Conservation (phyloP, 2,329 filamentous ascomycete genomes). For the Colletotrichum plurivorum region DNA sequence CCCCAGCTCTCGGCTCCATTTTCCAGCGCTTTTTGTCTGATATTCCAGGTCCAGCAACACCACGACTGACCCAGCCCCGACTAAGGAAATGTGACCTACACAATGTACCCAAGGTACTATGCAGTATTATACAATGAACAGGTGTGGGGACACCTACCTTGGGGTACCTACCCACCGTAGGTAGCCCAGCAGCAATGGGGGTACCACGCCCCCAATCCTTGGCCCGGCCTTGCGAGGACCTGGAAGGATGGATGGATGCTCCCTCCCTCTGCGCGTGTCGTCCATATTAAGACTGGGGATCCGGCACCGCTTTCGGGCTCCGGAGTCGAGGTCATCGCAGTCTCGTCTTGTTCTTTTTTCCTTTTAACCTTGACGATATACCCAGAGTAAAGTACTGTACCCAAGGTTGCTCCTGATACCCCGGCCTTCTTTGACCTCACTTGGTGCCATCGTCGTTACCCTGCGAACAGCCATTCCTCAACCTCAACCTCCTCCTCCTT, state of each 20-base stretch:
- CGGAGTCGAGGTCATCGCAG: slow-evolving; percentile 27
- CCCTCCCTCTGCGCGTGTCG: slow-evolving; percentile 12
- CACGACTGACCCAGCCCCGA: slow-evolving; percentile 12
- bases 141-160: background rate
- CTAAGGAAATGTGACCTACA: slow-evolving; percentile 14
- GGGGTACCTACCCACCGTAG: slow-evolving; percentile 8
- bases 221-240: slow-evolving; percentile 13
- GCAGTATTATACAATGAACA: too few relatives aligned
- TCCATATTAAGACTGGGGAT: slow-evolving; percentile 39
- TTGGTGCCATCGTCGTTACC: slow-evolving; percentile 26
- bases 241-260: slow-evolving; percentile 4
- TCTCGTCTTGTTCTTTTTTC: slow-evolving; percentile 13
- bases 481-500: slow-evolving; percentile 28
- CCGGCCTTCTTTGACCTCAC: slow-evolving; percentile 12
- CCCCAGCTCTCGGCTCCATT: slow-evolving; percentile 12
- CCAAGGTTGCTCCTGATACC: slow-evolving; percentile 9
- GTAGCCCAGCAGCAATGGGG: background rate
- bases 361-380: background rate
- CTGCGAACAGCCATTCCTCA: slow-evolving; percentile 24
- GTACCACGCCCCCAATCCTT: background rate
- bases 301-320: slow-evolving; percentile 27
- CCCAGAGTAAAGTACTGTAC: too few relatives aligned
- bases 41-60: background rate
- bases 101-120: background rate
- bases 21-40: slow-evolving; percentile 20